phyloP scores from a whole-genome alignment of 2,329 filamentous ascomycete genomes.

The Rutstroemia sp. region DNA sequence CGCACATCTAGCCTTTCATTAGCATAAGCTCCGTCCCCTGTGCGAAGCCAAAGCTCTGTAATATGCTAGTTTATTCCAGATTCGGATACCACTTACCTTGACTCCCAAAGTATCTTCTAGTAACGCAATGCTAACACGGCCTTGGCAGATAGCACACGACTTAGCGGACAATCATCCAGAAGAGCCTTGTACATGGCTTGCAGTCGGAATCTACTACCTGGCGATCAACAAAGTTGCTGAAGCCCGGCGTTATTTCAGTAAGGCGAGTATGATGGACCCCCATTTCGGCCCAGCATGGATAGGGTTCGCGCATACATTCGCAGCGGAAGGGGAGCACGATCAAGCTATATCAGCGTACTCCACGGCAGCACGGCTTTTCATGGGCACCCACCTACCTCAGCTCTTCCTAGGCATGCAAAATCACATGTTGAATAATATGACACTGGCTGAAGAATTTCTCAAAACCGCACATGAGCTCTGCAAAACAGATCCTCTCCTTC shows the following conservation, averaged over 20 bases:
- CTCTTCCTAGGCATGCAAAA: slow-evolving; percentile 98
- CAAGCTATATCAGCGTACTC: slow-evolving; percentile 97
- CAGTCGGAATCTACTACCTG: slow-evolving; percentile 93
- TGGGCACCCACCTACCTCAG: slow-evolving; percentile 92
- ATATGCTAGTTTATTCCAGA: too few relatives aligned
- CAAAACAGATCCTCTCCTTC: slow-evolving; percentile 75
- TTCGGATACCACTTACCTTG: not conserved
- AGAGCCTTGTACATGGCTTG: slow-evolving; percentile 87
- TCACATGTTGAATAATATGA: slow-evolving; percentile 90
- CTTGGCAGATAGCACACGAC: slow-evolving; percentile 62
- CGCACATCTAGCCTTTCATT: not conserved
- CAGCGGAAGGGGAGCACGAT: slow-evolving; percentile 94
- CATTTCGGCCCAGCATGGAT: slow-evolving; percentile 98
- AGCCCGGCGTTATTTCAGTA: slow-evolving; percentile 91
- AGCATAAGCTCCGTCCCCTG: too few relatives aligned
- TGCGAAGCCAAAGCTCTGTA: too few relatives aligned
- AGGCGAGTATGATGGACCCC: slow-evolving; percentile 94
- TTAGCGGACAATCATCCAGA: slow-evolving; percentile 86
- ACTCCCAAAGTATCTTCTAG: not conserved
- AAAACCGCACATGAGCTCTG: slow-evolving; percentile 81
- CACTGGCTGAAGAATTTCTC: slow-evolving; percentile 87
- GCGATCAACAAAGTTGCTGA: slow-evolving; percentile 84
- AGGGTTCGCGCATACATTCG: slow-evolving; percentile 96
- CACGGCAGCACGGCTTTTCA: slow-evolving; percentile 88
- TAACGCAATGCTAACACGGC: not conserved